These are phyloP conservation scores for Alternaria solani DNA, from an alignment of 2,329 filamentous ascomycete species.

Conservation along the genomic window DNA sequence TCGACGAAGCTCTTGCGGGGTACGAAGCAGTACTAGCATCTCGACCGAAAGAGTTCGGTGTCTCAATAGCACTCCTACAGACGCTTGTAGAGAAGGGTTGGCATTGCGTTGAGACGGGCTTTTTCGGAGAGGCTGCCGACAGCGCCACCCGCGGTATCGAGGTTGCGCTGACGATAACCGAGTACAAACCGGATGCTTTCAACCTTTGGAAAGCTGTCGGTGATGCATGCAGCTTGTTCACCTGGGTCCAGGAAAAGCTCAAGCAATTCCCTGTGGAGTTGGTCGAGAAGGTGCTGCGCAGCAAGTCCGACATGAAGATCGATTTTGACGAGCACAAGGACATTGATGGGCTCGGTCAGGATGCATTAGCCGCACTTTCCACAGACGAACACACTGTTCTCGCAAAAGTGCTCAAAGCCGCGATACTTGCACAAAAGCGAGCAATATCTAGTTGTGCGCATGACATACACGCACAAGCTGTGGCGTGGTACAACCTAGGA, in stretches of 20 bases:
- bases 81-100: constrained; percentile 84
- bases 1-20: constrained; percentile 78
- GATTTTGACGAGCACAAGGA: constrained; percentile 69
- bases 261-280: constrained; percentile 67
- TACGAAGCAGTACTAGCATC: constrained; percentile 76
- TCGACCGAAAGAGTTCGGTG: constrained; percentile 80
- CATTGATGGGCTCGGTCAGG: constrained; percentile 69
- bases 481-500: constrained; percentile 96
- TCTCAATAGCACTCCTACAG: constrained; percentile 86
- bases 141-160: constrained; percentile 74
- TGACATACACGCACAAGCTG: constrained; percentile 86
- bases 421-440: constrained; percentile 86
- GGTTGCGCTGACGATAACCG: constrained; percentile 69
- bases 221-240: constrained; percentile 87
- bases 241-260: constrained; percentile 74
- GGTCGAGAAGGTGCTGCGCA: constrained; percentile 67
- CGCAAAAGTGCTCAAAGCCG: constrained; percentile 70
- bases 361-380: constrained; percentile 39
- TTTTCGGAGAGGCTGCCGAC: constrained; percentile 83
- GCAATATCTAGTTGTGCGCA: constrained; percentile 76
- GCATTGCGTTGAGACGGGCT: constrained; percentile 78
- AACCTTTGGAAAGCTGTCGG: constrained; percentile 95
- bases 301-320: constrained; percentile 57
- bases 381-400: constrained; percentile 45
- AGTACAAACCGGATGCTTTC: constrained; percentile 74